Conservation (phyloP, 805 yeast species). For the Cyberlindnera euphorbiiphila region DNA sequence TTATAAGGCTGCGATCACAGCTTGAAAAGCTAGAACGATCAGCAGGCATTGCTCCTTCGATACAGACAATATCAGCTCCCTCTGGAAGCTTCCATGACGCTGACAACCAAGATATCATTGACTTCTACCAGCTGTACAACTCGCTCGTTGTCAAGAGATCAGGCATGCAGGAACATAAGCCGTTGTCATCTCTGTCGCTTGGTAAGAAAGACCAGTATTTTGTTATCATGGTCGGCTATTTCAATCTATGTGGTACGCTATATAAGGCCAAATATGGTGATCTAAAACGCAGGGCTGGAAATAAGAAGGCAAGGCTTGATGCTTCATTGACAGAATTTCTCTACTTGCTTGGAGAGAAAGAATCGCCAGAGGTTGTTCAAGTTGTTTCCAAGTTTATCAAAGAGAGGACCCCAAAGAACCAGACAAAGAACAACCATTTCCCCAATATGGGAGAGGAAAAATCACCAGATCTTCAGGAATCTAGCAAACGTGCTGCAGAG, state of each 20-base stretch:
- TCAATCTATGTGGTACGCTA: constrained; percentile 19
- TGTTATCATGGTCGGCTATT: constrained; percentile 22
- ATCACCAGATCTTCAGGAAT: constrained; percentile 22
- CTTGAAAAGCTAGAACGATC: constrained; percentile 8
- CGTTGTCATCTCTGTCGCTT: constrained; percentile 20
- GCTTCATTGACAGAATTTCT: constrained; percentile 21
- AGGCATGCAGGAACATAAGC: constrained; percentile 27
- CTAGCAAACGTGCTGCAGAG: constrained; percentile 33
- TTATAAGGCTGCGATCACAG: constrained; percentile 11
- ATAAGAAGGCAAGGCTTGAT: constrained; percentile 23
- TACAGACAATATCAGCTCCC: constrained; percentile 1
- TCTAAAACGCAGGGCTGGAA: constrained; percentile 7
- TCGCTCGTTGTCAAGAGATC: constrained; percentile 24
- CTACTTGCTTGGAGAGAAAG: constrained; percentile 22
- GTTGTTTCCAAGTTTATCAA: constrained; percentile 20
- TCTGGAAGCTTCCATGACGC: constrained; percentile 9
- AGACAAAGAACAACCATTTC: constrained; percentile 8
- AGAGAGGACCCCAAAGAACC: constrained; percentile 18
- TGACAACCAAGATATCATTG: constrained; percentile 15
- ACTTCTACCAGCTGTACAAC: constrained; percentile 21
- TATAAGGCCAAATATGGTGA: constrained; percentile 15
- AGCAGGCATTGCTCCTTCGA: neutral
- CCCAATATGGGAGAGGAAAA: constrained; percentile 15
- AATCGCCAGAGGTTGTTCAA: constrained; percentile 19
- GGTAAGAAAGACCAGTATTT: constrained; percentile 23